Base-by-base conservation (phyloP, 163 green algal genomes). In the Prototheca wickerhamii region DNA sequence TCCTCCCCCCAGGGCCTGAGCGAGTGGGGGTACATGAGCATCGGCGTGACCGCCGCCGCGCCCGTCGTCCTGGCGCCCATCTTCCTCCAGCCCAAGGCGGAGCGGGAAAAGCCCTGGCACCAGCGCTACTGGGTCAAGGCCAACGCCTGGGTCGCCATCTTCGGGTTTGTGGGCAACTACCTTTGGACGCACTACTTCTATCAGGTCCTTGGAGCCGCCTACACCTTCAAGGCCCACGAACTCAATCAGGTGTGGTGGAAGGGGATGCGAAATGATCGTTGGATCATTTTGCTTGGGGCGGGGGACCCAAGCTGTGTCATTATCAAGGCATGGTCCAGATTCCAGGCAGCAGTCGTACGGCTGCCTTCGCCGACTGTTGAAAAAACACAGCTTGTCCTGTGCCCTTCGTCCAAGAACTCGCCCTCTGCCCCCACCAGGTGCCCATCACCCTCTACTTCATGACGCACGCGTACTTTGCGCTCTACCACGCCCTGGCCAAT, bases 121-220 rank as follows among this genome's bases (percentile, higher is more conserved):
- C 70, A 91, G 55, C 76, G 80, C 4, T 90, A 89, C 70, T 97
- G 90, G 90, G 82, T 96, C 28, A 95, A 95, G 77, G 91, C 91
- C 29, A 98, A 97, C 66, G 56, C 95, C 2, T 99, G 92, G 92
- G 93, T 98, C 23, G 86, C 85, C 2, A 86, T 98, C 25, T 97
- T 96, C 67, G 90, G 84, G 56, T 98, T 93, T 78, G 86, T 97
- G 20, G 94, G 93, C 43, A 99, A 99, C 75, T 99, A 98, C 72
- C 93, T 97, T 55, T 99, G 89, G 88, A 98, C 94, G 23, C 94
- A 99, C 73, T 99, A 99, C 78, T 99, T 99, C 63, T 99, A 94
- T 77, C 80, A 81, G 35, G 58, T 99, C 26, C 82, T 99, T 29
- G 91, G 91, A 3, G 94, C 94, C 0, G 73, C 76, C 2, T 99